Conservation (phyloP, 345 rosid genomes). For the Citrus inodora region DNA sequence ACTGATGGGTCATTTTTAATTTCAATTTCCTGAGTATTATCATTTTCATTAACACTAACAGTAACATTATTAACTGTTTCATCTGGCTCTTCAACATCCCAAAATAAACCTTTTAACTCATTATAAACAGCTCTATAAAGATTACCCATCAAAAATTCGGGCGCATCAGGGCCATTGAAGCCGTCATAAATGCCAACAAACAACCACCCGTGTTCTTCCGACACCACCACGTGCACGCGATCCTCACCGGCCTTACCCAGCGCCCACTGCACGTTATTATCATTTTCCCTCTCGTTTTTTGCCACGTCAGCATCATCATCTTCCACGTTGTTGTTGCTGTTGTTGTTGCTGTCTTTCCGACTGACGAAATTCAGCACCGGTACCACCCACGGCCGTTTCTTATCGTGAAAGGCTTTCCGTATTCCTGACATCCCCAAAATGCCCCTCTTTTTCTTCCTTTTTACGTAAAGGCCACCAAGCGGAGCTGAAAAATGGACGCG, state of each 20-base stretch:
- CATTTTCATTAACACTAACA: background rate
- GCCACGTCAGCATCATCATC: constrained; percentile 7
- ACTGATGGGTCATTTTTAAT: constrained; percentile 20
- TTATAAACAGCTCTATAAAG: constrained; percentile 88
- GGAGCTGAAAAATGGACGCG: constrained; percentile 86
- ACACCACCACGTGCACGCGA: constrained; percentile 90
- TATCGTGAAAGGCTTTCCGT: constrained; percentile 60
- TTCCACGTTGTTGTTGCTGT: background rate
- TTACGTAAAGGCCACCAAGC: constrained; percentile 58
- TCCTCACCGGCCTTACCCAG: constrained; percentile 98
- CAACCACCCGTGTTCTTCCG: constrained; percentile 98
- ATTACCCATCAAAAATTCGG: constrained; percentile 95
- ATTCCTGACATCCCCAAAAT: constrained; percentile 58
- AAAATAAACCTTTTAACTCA: constrained; percentile 85
- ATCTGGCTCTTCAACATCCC: constrained; percentile 62
- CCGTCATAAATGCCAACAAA: constrained; percentile 97
- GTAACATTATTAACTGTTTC: constrained; percentile 1
- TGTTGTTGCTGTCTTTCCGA: constrained; percentile 43
- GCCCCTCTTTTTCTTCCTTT: constrained; percentile 59
- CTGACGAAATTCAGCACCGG: constrained; percentile 79
- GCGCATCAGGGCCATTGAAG: constrained; percentile 96
- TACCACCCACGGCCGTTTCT: constrained; percentile 94
- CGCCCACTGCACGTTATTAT: constrained; percentile 86
- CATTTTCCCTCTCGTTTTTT: constrained; percentile 27
- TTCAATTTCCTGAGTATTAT: constrained; percentile 11